A percentile compares a stretch with the other conserved stretches of the same genome.
Conservation (phyloP, 2,329 filamentous ascomycete genomes). For the Penicillium glabrum region DNA sequence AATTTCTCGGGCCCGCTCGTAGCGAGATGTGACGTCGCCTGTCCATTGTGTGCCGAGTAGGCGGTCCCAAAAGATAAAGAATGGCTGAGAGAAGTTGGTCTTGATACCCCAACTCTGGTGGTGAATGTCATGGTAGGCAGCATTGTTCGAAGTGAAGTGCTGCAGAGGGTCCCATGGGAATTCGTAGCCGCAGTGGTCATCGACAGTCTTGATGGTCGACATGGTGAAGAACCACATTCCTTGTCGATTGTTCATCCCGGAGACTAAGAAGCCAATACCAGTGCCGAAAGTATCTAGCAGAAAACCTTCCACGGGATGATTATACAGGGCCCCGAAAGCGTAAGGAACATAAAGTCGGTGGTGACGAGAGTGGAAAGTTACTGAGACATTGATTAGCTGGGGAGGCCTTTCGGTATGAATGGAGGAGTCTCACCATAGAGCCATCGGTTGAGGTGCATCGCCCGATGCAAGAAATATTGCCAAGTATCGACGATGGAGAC, state of each 20-base stretch:
- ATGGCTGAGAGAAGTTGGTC: conserved; percentile 51
- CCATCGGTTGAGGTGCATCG: conserved; percentile 98
- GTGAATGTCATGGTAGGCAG: conserved; percentile 95
- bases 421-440: conserved; percentile 72
- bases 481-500: conserved; percentile 85
- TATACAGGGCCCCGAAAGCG: conserved; percentile 94
- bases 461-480: conserved; percentile 96
- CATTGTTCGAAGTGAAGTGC: conserved; percentile 90
- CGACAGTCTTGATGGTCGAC: conserved; percentile 93
- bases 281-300: conserved; percentile 88
- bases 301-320: conserved; percentile 92
- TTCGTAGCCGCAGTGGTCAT: conserved; percentile 96
- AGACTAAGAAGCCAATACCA: conserved; percentile 76
- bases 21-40: conserved; percentile 62
- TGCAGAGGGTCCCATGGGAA: conserved; percentile 94
- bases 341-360: conserved; percentile 97
- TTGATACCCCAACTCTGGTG: conserved; percentile 99
- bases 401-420: neutral
- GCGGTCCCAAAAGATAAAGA: conserved; percentile 91
- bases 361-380: conserved; percentile 89
- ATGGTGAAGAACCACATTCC: conserved; percentile 86
- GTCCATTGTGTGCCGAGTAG: conserved; percentile 80
- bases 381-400: conserved; percentile 45
- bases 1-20: conserved; percentile 56
- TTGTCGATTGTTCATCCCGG: conserved; percentile 80